Evolutionary conservation across 83 land plant genomes (phyloP), one percentile per base, ranked within the genome.

Genomic region (Thuja plicata): DNA sequence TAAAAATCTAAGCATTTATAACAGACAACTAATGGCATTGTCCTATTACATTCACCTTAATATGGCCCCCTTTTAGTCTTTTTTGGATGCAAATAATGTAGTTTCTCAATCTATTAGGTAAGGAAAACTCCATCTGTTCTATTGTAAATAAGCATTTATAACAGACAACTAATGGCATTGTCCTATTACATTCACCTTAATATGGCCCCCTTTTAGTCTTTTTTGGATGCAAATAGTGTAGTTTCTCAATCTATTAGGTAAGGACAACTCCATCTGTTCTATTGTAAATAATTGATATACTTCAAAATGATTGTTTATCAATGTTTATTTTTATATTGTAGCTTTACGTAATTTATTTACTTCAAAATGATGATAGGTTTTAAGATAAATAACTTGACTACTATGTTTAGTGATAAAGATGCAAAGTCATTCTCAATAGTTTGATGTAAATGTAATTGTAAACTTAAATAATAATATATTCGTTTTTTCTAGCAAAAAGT

Each of bases 11-110:
- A 80, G 45, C 54, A 24, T 76, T 74, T 41, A 88, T 82, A 17
- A 45, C 80, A 94, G 95, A 90, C 88, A 81, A 82, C 40, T 62
- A 8, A 30, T 43, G 19, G 87, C 91, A 62, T 38, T 93, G 35
- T 92, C 96, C 17, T 91, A 88, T 92, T 96, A 96, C 37, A 89
- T 91, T 24, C 94, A 95, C 35, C 90, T 90, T 30, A 96, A 91
- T 87, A 73, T 93, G 91, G 94, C 96, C 40, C 90, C 92, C 32
- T 91, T 92, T 54, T 85, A 87, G 74, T 86, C 95, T 38, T 94
- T 92, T 73, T 50, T 90, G 40, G 94, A 93, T 50, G 60, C 91
- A 41, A 91, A 94, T 52, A 92, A 94, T 94, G 90, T 92, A 50
- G 86, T 92, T 83, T 93, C 95, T 30, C 95, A 94, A 62, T 89